These are phyloP conservation scores for Ophiobolus disseminans DNA, from an alignment of 2,329 filamentous ascomycete species.

Conservation along the genomic window DNA sequence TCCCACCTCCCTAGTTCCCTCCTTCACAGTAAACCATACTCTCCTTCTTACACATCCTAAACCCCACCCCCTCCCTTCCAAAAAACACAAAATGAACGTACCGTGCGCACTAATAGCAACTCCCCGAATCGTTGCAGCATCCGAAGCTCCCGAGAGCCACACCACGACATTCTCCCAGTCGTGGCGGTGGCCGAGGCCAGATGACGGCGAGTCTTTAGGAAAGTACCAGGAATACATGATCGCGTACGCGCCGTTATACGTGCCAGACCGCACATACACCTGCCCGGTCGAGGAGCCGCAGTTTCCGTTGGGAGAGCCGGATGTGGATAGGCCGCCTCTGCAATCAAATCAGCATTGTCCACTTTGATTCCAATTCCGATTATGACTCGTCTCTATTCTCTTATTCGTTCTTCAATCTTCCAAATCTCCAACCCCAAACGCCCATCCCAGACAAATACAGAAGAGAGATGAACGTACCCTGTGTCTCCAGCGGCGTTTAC, in stretches of 20 bases:
- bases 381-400: too few relatives aligned
- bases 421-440: too few relatives aligned
- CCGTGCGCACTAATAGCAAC: conserved; percentile 63
- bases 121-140: conserved; percentile 54
- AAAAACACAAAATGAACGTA: too few relatives aligned
- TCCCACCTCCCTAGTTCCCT: too few relatives aligned
- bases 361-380: too few relatives aligned
- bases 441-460: too few relatives aligned
- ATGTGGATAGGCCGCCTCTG: conserved; percentile 54
- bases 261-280: conserved; percentile 57
- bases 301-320: conserved; percentile 48
- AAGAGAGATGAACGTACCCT: conserved; percentile 48
- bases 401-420: too few relatives aligned
- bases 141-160: conserved; percentile 55
- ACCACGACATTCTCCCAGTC: conserved; percentile 65
- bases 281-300: conserved; percentile 59
- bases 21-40: too few relatives aligned
- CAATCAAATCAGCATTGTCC: not conserved
- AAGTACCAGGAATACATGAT: conserved; percentile 64
- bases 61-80: too few relatives aligned
- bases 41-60: too few relatives aligned
- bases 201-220: conserved; percentile 56
- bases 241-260: conserved; percentile 53
- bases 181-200: conserved; percentile 59
- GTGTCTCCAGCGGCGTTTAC: conserved; percentile 66